phyloP scores from a whole-genome alignment of 78 protist species.

The Dictyostelium purpureum region DNA sequence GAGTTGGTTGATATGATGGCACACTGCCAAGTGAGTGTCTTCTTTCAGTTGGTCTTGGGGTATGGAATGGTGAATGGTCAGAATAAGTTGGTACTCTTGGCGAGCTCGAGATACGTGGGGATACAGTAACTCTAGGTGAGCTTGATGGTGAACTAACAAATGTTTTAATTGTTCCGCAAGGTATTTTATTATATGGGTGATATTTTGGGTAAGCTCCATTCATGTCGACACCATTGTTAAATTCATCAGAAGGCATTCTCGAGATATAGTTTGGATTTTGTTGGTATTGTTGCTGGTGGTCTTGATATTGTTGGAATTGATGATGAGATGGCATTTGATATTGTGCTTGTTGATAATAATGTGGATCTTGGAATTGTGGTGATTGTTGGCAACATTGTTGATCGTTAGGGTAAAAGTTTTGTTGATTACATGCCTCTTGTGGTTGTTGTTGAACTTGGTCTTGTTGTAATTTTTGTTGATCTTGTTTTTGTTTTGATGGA shows the following conservation, averaged over 20 bases:
- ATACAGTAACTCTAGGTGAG: neutral
- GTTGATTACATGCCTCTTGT: neutral
- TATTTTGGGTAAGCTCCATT: neutral
- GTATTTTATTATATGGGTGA: slow-evolving; percentile 24
- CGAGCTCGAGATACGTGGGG: neutral
- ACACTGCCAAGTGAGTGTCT: slow-evolving; percentile 21
- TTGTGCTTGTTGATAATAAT: slow-evolving; percentile 2
- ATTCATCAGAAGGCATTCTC: neutral
- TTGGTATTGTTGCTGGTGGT: slow-evolving; percentile 39
- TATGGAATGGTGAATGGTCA: neutral
- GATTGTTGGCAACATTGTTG: slow-evolving; percentile 26
- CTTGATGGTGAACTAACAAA: neutral
- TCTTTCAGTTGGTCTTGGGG: slow-evolving; percentile 41
- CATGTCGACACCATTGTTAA: neutral
- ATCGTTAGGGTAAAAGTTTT: too few species aligned
- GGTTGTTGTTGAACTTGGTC: neutral
- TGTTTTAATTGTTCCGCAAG: neutral
- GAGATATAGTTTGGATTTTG: neutral
- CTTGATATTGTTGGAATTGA: neutral
- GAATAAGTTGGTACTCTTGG: slow-evolving; percentile 19
- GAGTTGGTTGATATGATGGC: neutral
- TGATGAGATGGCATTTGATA: neutral
- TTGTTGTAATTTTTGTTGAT: slow-evolving; percentile 37
- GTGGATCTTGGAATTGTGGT: neutral
- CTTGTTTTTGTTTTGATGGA: slow-evolving; percentile 9